Base-by-base conservation (phyloP, 164 flowering plant genomes). In the Vitis rupestris region DNA sequence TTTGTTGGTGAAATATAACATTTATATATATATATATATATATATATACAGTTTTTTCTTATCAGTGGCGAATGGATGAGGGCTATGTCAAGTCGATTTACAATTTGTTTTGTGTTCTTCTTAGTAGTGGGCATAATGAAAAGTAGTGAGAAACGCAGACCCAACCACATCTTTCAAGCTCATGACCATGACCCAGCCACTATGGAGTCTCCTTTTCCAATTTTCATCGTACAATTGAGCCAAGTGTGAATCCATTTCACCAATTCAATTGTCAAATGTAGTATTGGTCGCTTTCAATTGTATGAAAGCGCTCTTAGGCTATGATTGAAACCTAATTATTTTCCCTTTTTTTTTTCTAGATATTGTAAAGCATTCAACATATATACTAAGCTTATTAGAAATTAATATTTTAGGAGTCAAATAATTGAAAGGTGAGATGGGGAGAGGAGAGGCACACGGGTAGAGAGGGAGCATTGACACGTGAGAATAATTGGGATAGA, bases 71-170 rank as follows among this genome's bases (percentile, higher is more conserved):
- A 63, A 70, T 15, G 31, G 61, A 51, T 44, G 17, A 10, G 31
- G 44, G 48, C 54, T 30, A 7, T 50, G 59, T 71, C 69, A 65
- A 8, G 3, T 59, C 56, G 66, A 72, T 59, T 54, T 49, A 23
- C 17, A 14, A 54, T 31, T 67, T 72, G 75, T 72, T 70, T 66
- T 60, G 54, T 50, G 54, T 50, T 10, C 12, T 13, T 64, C n/a
- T 14, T 13, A 37, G 65, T 72, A 65, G 74, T 53, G n/a, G 56
- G 14, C 14, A n/a, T 53, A 53, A n/a, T 53, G 74, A 51, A 58
- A 15, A 64, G 58, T 50, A 71, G 68, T 57, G 48, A 23, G 50
- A 51, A 30, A 65, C 4, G 51, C 51, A 19, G n/a, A 53, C n/a
- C 12, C 52, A 49, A 63, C 0, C 17, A 51, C 16, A 51, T 4